Percentiles rank a stretch among this genome's conserved stretches.
Evolutionary conservation across 2,329 filamentous ascomycete species (phyloP).

Genomic region (Trichoderma afroharzianum): DNA sequence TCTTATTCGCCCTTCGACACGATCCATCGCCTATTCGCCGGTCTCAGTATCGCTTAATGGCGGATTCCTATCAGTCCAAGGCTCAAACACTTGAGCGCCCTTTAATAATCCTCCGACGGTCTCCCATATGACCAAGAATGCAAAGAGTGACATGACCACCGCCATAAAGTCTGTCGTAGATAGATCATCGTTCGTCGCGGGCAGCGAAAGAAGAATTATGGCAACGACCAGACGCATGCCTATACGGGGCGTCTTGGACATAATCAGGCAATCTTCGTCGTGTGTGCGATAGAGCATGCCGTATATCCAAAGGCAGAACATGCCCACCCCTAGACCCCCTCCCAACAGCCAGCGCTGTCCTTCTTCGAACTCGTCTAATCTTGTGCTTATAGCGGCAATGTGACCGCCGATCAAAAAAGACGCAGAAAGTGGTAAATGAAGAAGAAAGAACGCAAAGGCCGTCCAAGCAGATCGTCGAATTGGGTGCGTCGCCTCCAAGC

Average conservation of each 20-base stretch:
- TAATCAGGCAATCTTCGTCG: conserved; percentile 33
- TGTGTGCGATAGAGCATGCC: conserved; percentile 40
- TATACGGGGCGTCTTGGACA: conserved; percentile 34
- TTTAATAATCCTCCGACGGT: conserved; percentile 36
- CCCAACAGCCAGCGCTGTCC: conserved; percentile 47
- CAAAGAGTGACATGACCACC: conserved; percentile 42
- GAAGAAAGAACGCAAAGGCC: conserved; percentile 42
- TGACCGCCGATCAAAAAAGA: conserved; percentile 47
- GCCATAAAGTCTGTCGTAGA: conserved; percentile 36
- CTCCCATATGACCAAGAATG: conserved; percentile 43
- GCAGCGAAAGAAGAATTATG: conserved; percentile 34
- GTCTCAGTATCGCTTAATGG: conserved; percentile 24
- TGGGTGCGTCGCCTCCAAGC: conserved; percentile 40
- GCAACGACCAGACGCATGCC: conserved; percentile 33
- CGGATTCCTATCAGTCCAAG: conserved; percentile 30
- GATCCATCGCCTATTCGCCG: not conserved
- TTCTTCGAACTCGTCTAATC: conserved; percentile 37
- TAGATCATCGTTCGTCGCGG: conserved; percentile 33
- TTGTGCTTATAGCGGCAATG: conserved; percentile 40
- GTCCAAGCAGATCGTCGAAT: conserved; percentile 43
- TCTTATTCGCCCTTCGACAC: not conserved
- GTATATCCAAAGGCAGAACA: conserved; percentile 43
- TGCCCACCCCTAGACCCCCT: conserved; percentile 42
- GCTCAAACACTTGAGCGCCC: conserved; percentile 31
- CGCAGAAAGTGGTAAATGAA: conserved; percentile 44